Evolutionary conservation across 2,329 filamentous ascomycete genomes (phyloP).

Genomic region (Alternaria triticimaculans): DNA sequence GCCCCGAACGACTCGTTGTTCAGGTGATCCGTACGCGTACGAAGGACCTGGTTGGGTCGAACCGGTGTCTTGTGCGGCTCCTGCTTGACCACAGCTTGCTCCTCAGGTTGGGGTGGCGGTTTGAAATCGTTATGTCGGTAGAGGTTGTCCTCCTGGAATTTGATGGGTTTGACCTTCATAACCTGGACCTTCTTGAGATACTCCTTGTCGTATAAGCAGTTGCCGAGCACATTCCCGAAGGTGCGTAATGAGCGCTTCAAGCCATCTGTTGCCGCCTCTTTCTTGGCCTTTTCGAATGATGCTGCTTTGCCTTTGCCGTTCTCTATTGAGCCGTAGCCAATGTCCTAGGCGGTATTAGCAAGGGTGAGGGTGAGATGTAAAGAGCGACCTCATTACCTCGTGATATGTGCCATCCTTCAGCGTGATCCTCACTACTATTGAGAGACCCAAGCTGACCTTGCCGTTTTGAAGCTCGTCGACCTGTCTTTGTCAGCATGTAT

Average conservation of each 20-base stretch:
- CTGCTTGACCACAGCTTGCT: slow-evolving; percentile 35
- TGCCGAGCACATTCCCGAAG: slow-evolving; percentile 97
- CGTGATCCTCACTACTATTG: slow-evolving; percentile 88
- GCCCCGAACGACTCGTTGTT: slow-evolving; percentile 42
- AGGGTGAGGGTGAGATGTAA: background rate
- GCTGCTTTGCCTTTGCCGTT: slow-evolving; percentile 95
- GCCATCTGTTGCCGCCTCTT: slow-evolving; percentile 94
- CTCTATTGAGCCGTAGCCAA: slow-evolving; percentile 95
- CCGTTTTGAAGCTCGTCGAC: slow-evolving; percentile 82
- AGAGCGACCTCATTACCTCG: slow-evolving; percentile 60
- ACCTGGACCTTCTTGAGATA: slow-evolving; percentile 90
- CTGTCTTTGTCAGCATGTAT: slow-evolving; percentile 44
- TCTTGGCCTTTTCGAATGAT: slow-evolving; percentile 98
- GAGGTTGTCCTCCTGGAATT: slow-evolving; percentile 79
- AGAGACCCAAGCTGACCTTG: slow-evolving; percentile 83
- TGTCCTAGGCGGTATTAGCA: slow-evolving; percentile 63
- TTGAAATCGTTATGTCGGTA: slow-evolving; percentile 81
- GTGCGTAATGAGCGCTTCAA: slow-evolving; percentile 87
- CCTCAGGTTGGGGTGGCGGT: slow-evolving; percentile 51
- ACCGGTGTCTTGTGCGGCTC: slow-evolving; percentile 34
- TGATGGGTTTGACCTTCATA: slow-evolving; percentile 79
- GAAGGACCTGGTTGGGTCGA: slow-evolving; percentile 30
- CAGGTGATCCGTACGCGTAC: slow-evolving; percentile 43
- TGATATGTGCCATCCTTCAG: slow-evolving; percentile 94
- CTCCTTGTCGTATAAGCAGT: slow-evolving; percentile 97